Evolutionary conservation across 2,329 filamentous ascomycete species (phyloP), one percentile per base, ranked within the genome.

Genomic region (Fusarium euwallaceae): DNA sequence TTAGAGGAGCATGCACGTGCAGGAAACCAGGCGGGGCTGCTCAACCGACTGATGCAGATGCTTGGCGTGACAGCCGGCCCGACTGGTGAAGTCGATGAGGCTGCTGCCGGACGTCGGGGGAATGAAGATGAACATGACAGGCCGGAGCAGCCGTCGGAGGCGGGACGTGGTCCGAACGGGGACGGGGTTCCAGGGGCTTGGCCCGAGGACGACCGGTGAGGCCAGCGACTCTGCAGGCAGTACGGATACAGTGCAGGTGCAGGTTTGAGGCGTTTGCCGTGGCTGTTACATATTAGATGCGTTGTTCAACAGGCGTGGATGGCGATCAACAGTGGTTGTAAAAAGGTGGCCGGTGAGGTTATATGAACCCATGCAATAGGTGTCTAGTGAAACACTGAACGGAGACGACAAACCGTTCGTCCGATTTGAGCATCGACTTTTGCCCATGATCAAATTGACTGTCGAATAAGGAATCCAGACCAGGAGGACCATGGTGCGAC

Each of bases 181-280:
- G 73, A 72, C 64, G 63, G 37, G 14, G 27, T 80, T 12, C 82
- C 83, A 14, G 83, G 82, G 36, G 80, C 81, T 36, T 84, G 82
- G 82, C 82, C 82, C 17, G 78, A 77, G n/a, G 48, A 53, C 24
- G 80, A 80, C 29, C 61, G 62, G 60, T 67, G 70, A 74, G 36
- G 66, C 56, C 48, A 58, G 64, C 65, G 45, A 61, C 16, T n/a
- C 41, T 48, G 61, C 22, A 34, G 32, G 32, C 32, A 6, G 32
- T 34, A 29, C 27, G 27, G 27, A 29, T 29, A 34, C 32, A 34
- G 32, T 63, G 63, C 65, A 64, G 67, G 29, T 62, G 22, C 41
- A 20, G 24, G 48, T 53, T 53, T 39, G 34, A 32, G 32, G 41
- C 58, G 37, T 53, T 61, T 32, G 14, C 32, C 41, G n/a, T 53